Conservation (phyloP, 2,329 filamentous ascomycete species). For the Colletotrichum sp. region DNA sequence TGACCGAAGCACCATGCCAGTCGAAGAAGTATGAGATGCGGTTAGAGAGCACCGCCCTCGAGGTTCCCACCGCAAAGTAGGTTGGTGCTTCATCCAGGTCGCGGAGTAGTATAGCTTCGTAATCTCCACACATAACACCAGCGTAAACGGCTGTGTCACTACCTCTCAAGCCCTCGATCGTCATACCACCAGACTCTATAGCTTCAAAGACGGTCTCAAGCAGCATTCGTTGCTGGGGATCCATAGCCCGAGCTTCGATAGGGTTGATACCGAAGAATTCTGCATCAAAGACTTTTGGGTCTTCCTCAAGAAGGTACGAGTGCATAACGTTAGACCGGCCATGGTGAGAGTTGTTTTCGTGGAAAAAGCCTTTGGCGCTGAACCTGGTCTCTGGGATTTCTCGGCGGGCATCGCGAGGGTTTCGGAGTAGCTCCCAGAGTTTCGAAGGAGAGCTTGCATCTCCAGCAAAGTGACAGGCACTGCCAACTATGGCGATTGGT, state of each 20-base stretch:
- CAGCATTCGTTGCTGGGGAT: constrained; percentile 36
- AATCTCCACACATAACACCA: background rate
- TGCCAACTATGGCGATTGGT: constrained; percentile 16
- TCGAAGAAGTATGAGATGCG: constrained; percentile 46
- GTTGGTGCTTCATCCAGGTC: background rate
- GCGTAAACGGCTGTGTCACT: background rate
- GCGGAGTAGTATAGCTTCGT: background rate
- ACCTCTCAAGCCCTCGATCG: background rate
- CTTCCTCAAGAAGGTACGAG: constrained; percentile 25
- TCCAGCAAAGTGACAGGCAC: background rate
- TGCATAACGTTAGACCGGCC: constrained; percentile 26
- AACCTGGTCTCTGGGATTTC: background rate
- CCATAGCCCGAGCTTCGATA: constrained; percentile 32
- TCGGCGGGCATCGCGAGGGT: background rate
- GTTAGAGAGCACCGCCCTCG: constrained; percentile 38
- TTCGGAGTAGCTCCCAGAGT: constrained; percentile 4
- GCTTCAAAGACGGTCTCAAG: constrained; percentile 41
- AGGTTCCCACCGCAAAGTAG: constrained; percentile 27
- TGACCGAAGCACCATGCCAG: constrained; percentile 41
- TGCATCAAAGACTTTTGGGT: constrained; percentile 26
- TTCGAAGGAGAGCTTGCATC: constrained; percentile 1
- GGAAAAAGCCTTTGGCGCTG: background rate
- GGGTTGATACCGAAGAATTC: constrained; percentile 33
- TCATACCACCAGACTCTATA: constrained; percentile 23
- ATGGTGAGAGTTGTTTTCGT: constrained; percentile 19